Conservation (phyloP, 768 basidiomycete genomes). For the Kwoniella bestiolae region DNA sequence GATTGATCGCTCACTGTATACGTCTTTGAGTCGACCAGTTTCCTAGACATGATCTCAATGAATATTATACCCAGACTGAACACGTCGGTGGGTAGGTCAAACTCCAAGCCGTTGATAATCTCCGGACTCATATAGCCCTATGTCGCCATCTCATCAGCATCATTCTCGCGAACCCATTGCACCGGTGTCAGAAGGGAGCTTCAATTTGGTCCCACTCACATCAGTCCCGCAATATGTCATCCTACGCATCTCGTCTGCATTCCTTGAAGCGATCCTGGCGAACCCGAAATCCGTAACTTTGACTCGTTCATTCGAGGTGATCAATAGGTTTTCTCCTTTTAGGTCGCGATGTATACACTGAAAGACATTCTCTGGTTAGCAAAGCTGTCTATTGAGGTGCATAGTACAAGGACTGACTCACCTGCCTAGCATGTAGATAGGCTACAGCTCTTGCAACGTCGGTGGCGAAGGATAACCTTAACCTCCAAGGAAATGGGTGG, state of each 20-base stretch:
- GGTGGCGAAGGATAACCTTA: slow-evolving; percentile 90
- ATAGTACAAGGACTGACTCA: slow-evolving; percentile 22
- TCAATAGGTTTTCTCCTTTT: slow-evolving; percentile 96
- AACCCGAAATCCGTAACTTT: slow-evolving; percentile 99
- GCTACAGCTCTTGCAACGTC: slow-evolving; percentile 94
- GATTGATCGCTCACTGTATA: slow-evolving; percentile 53
- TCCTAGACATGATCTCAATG: slow-evolving; percentile 83
- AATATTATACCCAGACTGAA: slow-evolving; percentile 79
- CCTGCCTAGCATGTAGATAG: slow-evolving; percentile 89
- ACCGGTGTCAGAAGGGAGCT: not conserved
- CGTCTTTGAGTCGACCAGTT: slow-evolving; percentile 76
- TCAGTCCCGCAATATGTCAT: slow-evolving; percentile 60
- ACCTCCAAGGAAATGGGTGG: slow-evolving; percentile 82
- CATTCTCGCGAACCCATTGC: not conserved
- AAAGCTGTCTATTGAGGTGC: not conserved
- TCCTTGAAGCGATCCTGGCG: slow-evolving; percentile 88
- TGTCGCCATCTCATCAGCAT: slow-evolving; percentile 54
- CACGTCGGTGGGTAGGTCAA: slow-evolving; percentile 90
- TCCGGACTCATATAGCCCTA: slow-evolving; percentile 94
- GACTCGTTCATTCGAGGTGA: slow-evolving; percentile 88
- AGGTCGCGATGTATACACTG: slow-evolving; percentile 70
- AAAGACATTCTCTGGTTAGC: not conserved
- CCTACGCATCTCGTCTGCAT: slow-evolving; percentile 73
- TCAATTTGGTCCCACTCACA: slow-evolving; percentile 32
- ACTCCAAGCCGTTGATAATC: slow-evolving; percentile 86